These are phyloP conservation scores for Dactylonectria estremocensis DNA, from an alignment of 2,329 filamentous ascomycete species.

Conservation along the genomic window DNA sequence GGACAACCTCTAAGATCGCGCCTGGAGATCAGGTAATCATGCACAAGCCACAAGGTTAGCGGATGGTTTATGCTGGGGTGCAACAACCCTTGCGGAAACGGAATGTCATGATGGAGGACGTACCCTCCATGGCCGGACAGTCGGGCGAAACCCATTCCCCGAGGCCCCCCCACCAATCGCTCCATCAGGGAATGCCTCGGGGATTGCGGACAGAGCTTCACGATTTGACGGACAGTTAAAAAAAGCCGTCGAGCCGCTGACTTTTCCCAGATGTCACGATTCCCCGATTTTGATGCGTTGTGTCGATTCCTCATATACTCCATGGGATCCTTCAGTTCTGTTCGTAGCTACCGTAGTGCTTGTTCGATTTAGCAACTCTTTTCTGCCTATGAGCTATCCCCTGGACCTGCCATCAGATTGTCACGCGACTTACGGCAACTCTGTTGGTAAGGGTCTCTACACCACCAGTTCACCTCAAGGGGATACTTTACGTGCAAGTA, in stretches of 20 bases:
- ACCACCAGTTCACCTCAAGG: not conserved
- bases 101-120: conserved; percentile 8
- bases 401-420: not conserved
- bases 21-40: conserved; percentile 13
- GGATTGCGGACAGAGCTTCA: conserved; percentile 11
- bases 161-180: conserved; percentile 35
- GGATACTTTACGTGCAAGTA: not conserved
- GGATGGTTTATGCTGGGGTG: conserved; percentile 3
- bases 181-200: conserved; percentile 12
- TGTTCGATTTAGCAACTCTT: not conserved
- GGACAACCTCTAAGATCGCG: conserved; percentile 14
- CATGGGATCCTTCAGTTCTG: conserved; percentile 3
- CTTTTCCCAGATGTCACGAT: conserved; percentile 3
- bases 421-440: conserved; percentile 8
- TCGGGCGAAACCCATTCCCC: conserved; percentile 39
- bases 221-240: conserved; percentile 28
- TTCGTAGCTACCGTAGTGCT: not conserved
- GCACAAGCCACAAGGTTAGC: not conserved
- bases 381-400: not conserved
- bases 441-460: not conserved
- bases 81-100: not conserved
- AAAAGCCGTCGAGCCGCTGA: conserved; percentile 31
- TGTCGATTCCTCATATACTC: conserved; percentile 21
- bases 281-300: conserved; percentile 4
- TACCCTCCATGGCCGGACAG: conserved; percentile 31